phyloP scores from a whole-genome alignment of 331 rosid genomes.

The Pyrus hybrid region DNA sequence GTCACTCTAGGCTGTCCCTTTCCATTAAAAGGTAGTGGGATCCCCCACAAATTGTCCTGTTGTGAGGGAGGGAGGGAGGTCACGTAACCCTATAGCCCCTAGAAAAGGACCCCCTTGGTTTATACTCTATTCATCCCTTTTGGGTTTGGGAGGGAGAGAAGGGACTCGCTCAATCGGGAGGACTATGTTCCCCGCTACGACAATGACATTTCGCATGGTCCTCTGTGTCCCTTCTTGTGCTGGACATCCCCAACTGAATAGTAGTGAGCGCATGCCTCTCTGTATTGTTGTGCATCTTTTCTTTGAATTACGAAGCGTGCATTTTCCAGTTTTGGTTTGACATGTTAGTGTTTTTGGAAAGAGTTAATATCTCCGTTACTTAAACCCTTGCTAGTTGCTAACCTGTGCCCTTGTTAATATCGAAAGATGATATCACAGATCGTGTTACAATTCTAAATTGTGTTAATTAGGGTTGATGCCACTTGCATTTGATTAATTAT shows the following conservation, averaged over 20 bases:
- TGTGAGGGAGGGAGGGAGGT: not conserved
- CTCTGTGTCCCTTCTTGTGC: not conserved
- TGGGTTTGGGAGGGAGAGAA: not conserved
- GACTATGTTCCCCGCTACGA: not conserved
- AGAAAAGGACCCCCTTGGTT: not conserved
- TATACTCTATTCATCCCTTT: not conserved
- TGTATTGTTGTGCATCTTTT: not conserved
- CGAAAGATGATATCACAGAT: not conserved
- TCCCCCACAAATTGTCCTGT: conserved; percentile 18
- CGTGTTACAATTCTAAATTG: not conserved
- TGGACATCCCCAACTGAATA: too few species aligned
- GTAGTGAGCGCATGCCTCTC: not conserved
- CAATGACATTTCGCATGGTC: not conserved
- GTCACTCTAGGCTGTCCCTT: conserved; percentile 22
- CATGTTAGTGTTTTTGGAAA: not conserved
- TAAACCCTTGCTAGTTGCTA: not conserved
- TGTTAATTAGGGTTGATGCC: not conserved
- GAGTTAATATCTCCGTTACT: not conserved
- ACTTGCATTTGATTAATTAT: not conserved
- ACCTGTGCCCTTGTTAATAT: not conserved
- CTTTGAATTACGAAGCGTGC: too few species aligned
- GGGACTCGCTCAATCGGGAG: not conserved
- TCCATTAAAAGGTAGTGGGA: conserved; percentile 33
- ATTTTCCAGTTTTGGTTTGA: not conserved
- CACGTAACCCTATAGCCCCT: not conserved